These are phyloP conservation scores for Aspergillus cejpii DNA, from an alignment of 2,329 filamentous ascomycete genomes.

Conservation along the genomic window DNA sequence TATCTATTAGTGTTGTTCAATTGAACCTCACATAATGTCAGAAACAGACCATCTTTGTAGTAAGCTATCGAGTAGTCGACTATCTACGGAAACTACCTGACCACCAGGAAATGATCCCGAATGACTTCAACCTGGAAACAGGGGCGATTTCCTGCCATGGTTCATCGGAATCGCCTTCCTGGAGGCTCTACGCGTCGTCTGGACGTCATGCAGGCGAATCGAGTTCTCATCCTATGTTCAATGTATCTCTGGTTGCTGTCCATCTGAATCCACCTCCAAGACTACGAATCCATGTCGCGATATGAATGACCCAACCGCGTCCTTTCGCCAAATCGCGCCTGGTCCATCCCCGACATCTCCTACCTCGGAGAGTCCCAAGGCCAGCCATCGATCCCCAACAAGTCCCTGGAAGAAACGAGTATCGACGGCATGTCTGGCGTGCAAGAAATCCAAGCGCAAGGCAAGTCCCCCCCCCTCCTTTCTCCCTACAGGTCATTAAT, in stretches of 20 bases:
- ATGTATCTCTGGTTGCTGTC: too few species aligned
- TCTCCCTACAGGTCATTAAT: not conserved
- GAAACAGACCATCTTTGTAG: not conserved
- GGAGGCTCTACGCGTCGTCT: constrained; percentile 11
- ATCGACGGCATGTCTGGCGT: constrained; percentile 36
- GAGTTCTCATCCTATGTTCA: too few species aligned
- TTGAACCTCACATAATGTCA: not conserved
- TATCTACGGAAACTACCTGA: too few species aligned
- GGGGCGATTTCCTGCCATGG: not conserved
- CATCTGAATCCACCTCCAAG: not conserved
- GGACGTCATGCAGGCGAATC: constrained; percentile 16
- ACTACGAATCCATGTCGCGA: not conserved
- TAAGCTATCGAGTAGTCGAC: not conserved
- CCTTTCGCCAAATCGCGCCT: constrained; percentile 19
- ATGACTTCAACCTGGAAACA: not conserved
- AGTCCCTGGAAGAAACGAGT: constrained; percentile 33
- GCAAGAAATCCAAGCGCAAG: constrained; percentile 39
- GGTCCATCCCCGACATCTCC: constrained; percentile 19
- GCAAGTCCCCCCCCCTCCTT: constrained; percentile 10
- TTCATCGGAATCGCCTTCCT: constrained; percentile 17
- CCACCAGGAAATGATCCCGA: not conserved
- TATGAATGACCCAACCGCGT: constrained; percentile 5
- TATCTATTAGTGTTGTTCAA: not conserved
- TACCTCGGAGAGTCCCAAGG: constrained; percentile 8
- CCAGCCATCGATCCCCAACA: constrained; percentile 5